Base-by-base conservation (phyloP, 148 eudicot species). In the Suaeda aralocaspica region DNA sequence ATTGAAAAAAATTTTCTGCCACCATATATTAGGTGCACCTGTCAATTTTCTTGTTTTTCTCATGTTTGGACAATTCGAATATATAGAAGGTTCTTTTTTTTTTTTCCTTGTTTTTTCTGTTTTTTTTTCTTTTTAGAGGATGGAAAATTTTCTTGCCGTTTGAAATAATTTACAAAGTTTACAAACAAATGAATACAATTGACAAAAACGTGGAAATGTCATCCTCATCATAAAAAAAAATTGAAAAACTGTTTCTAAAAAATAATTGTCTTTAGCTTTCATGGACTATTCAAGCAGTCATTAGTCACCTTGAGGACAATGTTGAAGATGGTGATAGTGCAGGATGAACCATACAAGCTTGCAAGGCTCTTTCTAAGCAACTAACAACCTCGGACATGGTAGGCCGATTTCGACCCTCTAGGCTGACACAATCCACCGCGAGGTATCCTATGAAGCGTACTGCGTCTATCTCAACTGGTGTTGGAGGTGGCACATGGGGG, bases 391-490 rank as follows among this genome's bases (percentile, higher is more conserved):
- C 87, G 0, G 82, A 66, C 90, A 93, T 90, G 0, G 92, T 68
- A 0, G 98, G 98, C n/a, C 98, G 79, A 76, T 78, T 55, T 59
- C 74, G 69, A 18, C 86, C 88, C 68, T 77, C 81, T n/a, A 39
- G 58, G 36, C 44, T 76, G 19, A 90, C 92, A 33, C 96, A 93
- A 26, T 90, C 90, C 0, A 79, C 84, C 0, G 98, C 96, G 7
- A 90, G 66, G 65, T 85, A 84, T 16, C 95, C 98, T 0, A 93
- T 81, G 21, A 81, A 72, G 7, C 78, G 83, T 63, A 90, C 85
- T 0, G 86, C 96, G 42, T 88, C 96, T 50, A 87, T 88, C 84
- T 93, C 96, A 53, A 82, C 64, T 0, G 96, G 96, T 5, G 90
- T 82, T 33, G 98, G 94, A 12, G 92, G 95, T 14, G 92, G 81